Percentiles rank a stretch among this genome's conserved stretches.
Conservation (phyloP, 371 early-diverging fungal species). For the Mortierella sp. region DNA sequence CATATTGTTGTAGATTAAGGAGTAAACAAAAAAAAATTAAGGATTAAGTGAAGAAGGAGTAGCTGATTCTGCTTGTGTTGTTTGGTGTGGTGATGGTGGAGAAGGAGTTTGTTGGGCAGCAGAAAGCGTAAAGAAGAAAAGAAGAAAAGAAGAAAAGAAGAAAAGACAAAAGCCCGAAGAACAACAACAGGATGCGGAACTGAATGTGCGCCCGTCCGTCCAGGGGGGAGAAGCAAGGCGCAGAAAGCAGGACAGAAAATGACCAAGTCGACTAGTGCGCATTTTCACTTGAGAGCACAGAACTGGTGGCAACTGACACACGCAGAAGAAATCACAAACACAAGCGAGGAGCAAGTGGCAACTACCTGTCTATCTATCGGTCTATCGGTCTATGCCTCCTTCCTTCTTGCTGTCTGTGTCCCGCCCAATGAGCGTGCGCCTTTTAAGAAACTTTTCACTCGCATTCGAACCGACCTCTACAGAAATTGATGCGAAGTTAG, state of each 20-base stretch:
- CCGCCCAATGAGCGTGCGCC: too few relatives aligned
- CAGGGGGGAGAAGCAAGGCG: neutral
- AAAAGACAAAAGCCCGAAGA: neutral
- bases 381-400: too few relatives aligned
- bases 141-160: neutral
- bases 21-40: neutral
- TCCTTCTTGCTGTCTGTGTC: neutral
- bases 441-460: neutral
- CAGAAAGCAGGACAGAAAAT: neutral
- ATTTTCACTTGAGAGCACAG: slow-evolving; percentile 5
- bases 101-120: neutral
- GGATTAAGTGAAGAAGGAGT: neutral
- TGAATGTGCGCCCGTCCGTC: neutral
- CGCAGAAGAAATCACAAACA: neutral
- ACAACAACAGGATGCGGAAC: neutral
- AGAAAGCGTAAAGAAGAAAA: neutral
- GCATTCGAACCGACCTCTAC: too few relatives aligned
- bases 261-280: neutral
- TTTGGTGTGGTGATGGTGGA: neutral
- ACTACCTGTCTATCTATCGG: too few relatives aligned
- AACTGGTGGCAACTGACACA: too few relatives aligned
- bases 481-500: too few relatives aligned
- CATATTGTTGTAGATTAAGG: slow-evolving; percentile 4
- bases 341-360: neutral
- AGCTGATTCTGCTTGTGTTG: neutral